Evolutionary conservation across 345 rosid species (phyloP).

Genomic region (Hibiscus syriacus): DNA sequence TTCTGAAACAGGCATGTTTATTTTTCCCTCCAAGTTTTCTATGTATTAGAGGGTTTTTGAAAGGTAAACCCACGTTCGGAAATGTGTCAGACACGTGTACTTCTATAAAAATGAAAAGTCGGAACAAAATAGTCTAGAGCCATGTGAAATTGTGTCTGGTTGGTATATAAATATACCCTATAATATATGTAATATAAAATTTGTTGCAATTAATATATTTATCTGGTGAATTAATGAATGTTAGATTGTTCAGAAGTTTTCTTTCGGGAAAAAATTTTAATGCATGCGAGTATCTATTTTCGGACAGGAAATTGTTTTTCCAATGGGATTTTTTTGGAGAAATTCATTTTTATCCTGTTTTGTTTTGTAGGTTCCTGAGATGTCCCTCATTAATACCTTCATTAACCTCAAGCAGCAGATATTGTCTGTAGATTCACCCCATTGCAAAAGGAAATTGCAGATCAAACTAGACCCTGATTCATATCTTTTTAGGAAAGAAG

Average conservation of each 20-base stretch:
- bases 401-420: constrained; percentile 55
- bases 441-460: constrained; percentile 48
- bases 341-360: constrained; percentile 13
- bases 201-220: not conserved
- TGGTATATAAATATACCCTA: not conserved
- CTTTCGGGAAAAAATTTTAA: too few species aligned
- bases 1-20: not conserved
- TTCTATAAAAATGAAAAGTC: not conserved
- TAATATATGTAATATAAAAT: not conserved
- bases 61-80: not conserved
- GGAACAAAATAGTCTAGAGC: not conserved
- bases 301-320: not conserved
- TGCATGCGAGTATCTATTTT: not conserved
- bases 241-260: not conserved
- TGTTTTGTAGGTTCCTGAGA: constrained; percentile 71
- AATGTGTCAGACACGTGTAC: not conserved
- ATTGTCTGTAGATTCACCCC: constrained; percentile 53
- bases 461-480: constrained; percentile 48
- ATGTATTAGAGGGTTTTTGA: not conserved
- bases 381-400: constrained; percentile 63
- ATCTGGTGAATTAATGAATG: not conserved
- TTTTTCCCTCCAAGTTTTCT: too few species aligned
- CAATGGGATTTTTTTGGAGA: not conserved
- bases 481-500: constrained; percentile 29
- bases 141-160: not conserved